Conservation (phyloP, 1,139 yeast species). For the Sugiyamaella xylanicola region DNA sequence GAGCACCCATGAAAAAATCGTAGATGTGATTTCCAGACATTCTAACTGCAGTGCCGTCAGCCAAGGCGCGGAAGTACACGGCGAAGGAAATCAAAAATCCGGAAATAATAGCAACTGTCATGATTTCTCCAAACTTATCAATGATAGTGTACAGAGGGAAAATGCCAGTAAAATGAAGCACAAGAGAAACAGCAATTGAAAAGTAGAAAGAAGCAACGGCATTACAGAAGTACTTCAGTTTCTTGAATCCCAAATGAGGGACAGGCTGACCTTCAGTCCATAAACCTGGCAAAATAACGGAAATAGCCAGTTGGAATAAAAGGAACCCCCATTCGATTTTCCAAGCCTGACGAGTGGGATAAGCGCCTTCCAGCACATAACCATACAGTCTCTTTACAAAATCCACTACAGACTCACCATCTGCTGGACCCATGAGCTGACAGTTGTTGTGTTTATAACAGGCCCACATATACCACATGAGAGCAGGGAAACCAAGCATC, state of each 20-base stretch:
- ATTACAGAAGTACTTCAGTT: conserved; percentile 89
- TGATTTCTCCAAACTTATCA: conserved; percentile 84
- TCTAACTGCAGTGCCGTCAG: conserved; percentile 60
- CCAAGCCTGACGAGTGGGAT: conserved; percentile 72
- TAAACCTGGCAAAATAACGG: conserved; percentile 88
- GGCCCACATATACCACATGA: conserved; percentile 98
- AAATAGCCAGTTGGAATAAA: conserved; percentile 69
- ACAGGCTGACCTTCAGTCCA: conserved; percentile 96
- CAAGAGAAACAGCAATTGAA: conserved; percentile 58
- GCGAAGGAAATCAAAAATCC: conserved; percentile 75
- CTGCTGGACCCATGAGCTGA: conserved; percentile 65
- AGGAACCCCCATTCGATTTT: conserved; percentile 70
- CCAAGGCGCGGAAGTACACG: conserved; percentile 58
- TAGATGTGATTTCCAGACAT: conserved; percentile 90
- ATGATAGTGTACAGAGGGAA: conserved; percentile 73
- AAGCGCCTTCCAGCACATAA: conserved; percentile 57
- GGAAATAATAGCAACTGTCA: conserved; percentile 83
- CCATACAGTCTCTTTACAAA: conserved; percentile 54
- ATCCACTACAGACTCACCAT: conserved; percentile 58
- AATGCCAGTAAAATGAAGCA: conserved; percentile 69
- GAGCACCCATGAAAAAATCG: conserved; percentile 96
- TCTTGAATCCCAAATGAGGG: conserved; percentile 72
- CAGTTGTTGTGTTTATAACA: conserved; percentile 81
- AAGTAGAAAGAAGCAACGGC: conserved; percentile 84
- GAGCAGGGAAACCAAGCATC: conserved; percentile 87